Percentiles rank a stretch among this genome's conserved stretches.
phyloP scores from a whole-genome alignment of 352 stramenopile genomes.

The Phytopythium montanum region DNA sequence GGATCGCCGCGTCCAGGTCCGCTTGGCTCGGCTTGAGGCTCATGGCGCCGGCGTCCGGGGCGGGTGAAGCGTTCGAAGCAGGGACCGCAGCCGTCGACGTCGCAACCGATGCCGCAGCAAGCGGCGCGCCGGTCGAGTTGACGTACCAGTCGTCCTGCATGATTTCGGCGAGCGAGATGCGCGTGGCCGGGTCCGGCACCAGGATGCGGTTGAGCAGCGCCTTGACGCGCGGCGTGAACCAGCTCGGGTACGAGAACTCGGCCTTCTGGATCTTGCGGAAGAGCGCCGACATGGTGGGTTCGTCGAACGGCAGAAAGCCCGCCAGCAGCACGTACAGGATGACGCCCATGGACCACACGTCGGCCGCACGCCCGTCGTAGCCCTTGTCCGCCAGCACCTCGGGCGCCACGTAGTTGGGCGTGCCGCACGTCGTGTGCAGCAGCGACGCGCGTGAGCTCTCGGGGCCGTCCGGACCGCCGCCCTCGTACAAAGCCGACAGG shows the following conservation, averaged over 20 bases:
- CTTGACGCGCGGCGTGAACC: slow-evolving; percentile 89
- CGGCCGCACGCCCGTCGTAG: slow-evolving; percentile 90
- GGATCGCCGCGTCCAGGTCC: slow-evolving; percentile 76
- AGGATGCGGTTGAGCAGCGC: slow-evolving; percentile 91
- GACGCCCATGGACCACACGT: slow-evolving; percentile 98
- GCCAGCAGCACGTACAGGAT: slow-evolving; percentile 96
- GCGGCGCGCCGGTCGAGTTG: slow-evolving; percentile 37
- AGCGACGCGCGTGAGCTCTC: slow-evolving; percentile 88
- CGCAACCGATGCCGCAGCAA: slow-evolving; percentile 14
- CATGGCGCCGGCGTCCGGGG: slow-evolving; percentile 24
- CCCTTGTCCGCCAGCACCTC: slow-evolving; percentile 93
- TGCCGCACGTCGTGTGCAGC: slow-evolving; percentile 95
- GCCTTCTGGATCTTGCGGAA: slow-evolving; percentile 97
- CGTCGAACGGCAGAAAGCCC: slow-evolving; percentile 94
- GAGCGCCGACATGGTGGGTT: slow-evolving; percentile 93
- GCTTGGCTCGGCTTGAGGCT: slow-evolving; percentile 82
- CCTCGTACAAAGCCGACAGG: slow-evolving; percentile 92
- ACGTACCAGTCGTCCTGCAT: slow-evolving; percentile 89
- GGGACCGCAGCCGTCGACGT: slow-evolving; percentile 8
- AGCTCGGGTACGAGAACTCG: slow-evolving; percentile 94
- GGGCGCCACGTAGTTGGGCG: slow-evolving; percentile 96
- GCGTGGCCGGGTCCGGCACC: slow-evolving; percentile 88
- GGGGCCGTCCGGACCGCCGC: slow-evolving; percentile 62
- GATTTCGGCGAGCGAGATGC: slow-evolving; percentile 88
- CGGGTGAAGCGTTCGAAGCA: slow-evolving; percentile 9